Base-by-base conservation (phyloP, 768 basidiomycete genomes). In the Mycena maculata region DNA sequence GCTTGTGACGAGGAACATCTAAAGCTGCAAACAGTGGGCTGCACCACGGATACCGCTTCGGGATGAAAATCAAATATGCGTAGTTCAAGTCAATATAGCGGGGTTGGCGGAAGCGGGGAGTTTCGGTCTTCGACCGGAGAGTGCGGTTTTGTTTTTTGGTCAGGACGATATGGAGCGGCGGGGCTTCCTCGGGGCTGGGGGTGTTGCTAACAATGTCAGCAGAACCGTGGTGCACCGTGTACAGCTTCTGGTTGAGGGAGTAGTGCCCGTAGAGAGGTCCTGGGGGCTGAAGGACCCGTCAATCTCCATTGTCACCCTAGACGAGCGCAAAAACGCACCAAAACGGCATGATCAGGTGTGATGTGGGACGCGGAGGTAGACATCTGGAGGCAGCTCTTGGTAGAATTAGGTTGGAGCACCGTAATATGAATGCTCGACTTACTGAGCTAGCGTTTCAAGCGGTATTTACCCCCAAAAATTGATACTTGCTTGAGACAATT, bases 11-110 rank as follows among this genome's bases (percentile, higher is more conserved):
- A n/a, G 33, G 22, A 38, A 16, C 25, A 23, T 47, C 18, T 11
- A 59, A 38, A 16, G 23, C 4, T 59, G 31, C 11, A 22, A 59
- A 59, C 8, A 47, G 11, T 8, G n/a, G 23, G 15, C 18, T 13
- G 13, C 25, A 30, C 45, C 44, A 59, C 6, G 57, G 7, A 27
- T 59, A 25, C 18, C 45, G 45, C 57, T 38, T 47, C 18, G 57
- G 57, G 25, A 59, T 38, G 45, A 47, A 59, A 28, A 59, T 1
- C 31, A 59, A 25, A 48, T 59, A 59, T 23, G 45, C 31, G 38
- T 8, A 38, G 22, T 20, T 12, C n/a, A 22, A 20, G 28, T 25
- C 27, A 11, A 57, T 22, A 22, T 57, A 44, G 12, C 25, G 25
- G 9, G 27, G 25, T 44, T 58, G 28, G 30, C 20, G 42, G 44